A percentile compares a stretch with the other conserved stretches of the same genome.
Evolutionary conservation across 1,139 yeast species (phyloP).

Genomic region (Debaryomycetaceae sp.): DNA sequence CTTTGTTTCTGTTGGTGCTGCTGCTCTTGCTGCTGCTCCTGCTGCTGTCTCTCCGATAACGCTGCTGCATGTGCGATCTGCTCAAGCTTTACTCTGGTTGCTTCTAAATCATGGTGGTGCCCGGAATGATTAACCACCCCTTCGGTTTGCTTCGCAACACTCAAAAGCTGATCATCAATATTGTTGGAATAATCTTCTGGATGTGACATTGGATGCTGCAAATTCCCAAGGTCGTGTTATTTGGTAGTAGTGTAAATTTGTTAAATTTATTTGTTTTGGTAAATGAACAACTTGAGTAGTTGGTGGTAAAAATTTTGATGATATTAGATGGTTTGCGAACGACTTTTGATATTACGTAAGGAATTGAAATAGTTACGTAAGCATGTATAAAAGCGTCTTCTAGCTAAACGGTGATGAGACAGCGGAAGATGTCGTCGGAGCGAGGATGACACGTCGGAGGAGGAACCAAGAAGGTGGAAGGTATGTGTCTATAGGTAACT

Average conservation of each 20-base stretch:
- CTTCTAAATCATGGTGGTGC: slow-evolving; percentile 23
- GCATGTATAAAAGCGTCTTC: neutral
- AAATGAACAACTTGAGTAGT: slow-evolving; percentile 8
- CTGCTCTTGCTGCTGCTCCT: slow-evolving; percentile 17
- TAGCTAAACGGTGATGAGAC: too few relatives aligned
- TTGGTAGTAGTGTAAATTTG: slow-evolving; percentile 26
- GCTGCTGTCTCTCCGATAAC: slow-evolving; percentile 13
- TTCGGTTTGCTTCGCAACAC: slow-evolving; percentile 33
- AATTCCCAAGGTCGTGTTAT: slow-evolving; percentile 12
- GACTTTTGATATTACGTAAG: neutral
- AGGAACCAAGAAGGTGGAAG: too few relatives aligned
- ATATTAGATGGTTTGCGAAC: slow-evolving; percentile 1
- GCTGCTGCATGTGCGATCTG: slow-evolving; percentile 30
- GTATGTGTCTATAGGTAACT: too few relatives aligned
- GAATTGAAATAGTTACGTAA: neutral
- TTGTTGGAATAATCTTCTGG: slow-evolving; percentile 37
- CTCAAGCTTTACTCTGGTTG: slow-evolving; percentile 29
- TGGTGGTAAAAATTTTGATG: neutral
- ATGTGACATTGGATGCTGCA: slow-evolving; percentile 18
- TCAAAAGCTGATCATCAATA: slow-evolving; percentile 45
- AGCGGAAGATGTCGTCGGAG: too few relatives aligned
- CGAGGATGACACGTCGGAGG: too few relatives aligned
- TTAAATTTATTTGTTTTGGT: slow-evolving; percentile 12
- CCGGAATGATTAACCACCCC: slow-evolving; percentile 17
- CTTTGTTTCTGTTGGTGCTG: slow-evolving; percentile 19